Evolutionary conservation across 768 basidiomycete species (phyloP), one percentile per base, ranked within the genome.

Genomic region (Russula emetica): DNA sequence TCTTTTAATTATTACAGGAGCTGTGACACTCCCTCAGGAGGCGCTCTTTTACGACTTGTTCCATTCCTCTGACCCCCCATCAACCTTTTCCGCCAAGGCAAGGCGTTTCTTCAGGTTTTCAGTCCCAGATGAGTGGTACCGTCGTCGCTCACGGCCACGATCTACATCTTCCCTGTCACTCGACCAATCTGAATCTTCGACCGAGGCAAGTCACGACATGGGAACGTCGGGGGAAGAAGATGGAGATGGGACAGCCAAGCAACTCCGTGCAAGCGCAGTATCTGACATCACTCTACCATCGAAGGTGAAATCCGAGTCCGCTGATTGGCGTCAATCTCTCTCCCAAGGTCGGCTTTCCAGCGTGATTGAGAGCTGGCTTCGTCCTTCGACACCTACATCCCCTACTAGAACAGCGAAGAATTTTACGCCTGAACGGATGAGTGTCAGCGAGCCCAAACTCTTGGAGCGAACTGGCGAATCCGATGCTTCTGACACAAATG

Each of bases 61-160:
- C 20, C 72, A 71, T 54, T 75, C 75, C 16, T 77, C 82, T 0
- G 76, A 75, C 44, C 69, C 71, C 55, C 67, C 77, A 11, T 81
- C 81, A 67, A 76, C 78, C 1, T 78, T 79, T 66, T 74, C 76
- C n/a, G 69, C 74, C 4, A 67, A 71, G 32, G 79, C 80, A 1
- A 75, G 69, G 22, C 82, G 83, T 10, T 71, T 67, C 9, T 83
- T 88, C 70, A 79, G 80, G 30, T 81, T 92, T 60, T 88, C 85
- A 65, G 83, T 93, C 9, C 88, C 88, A 2, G 88, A 88, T 58
- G 86, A 87, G 70, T 92, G 87, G 91, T 92, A 84, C 73, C 83
- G 85, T 61, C 82, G 88, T 61, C 82, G 88, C 20, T 83, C 85
- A 22, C 87, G 82, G 65, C 80, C 85, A 8, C 82, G 83, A 0